Percentiles rank a stretch among this genome's conserved stretches.
Evolutionary conservation across 2,329 filamentous ascomycete species (phyloP).

Genomic region (Paraconiothyrium sp.): DNA sequence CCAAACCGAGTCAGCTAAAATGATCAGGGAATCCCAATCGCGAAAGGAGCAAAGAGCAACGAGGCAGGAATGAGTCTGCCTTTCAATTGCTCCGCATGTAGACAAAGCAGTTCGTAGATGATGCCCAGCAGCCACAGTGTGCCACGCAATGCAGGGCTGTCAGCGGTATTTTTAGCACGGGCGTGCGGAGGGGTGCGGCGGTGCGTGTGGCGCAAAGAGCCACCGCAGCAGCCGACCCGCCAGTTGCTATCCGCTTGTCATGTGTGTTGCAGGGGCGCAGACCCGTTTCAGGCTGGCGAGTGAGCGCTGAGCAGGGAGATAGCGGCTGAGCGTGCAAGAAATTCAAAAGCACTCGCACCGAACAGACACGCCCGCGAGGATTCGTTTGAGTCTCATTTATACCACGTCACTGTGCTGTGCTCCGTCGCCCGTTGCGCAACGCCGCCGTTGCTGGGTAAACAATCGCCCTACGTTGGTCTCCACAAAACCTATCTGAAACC

Average conservation of each 20-base stretch:
- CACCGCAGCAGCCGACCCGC: too few species aligned
- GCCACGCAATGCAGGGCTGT: constrained; percentile 12
- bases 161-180: constrained; percentile 16
- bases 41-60: neutral
- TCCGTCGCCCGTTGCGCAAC: constrained; percentile 14
- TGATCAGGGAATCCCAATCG: neutral
- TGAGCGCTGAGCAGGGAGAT: constrained; percentile 1
- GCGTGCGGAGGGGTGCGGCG: constrained; percentile 14
- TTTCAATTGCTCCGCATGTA: too few species aligned
- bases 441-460: constrained; percentile 46
- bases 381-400: constrained; percentile 8
- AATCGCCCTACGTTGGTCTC: constrained; percentile 26
- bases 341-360: constrained; percentile 1
- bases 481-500: constrained; percentile 46
- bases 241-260: neutral
- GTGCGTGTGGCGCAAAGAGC: constrained; percentile 15
- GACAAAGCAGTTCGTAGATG: too few species aligned
- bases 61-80: neutral
- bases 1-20: neutral
- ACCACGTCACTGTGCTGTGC: neutral
- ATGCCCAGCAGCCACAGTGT: too few species aligned
- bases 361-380: neutral
- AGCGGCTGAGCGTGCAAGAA: constrained; percentile 5
- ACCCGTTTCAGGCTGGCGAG: constrained; percentile 14
- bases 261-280: constrained; percentile 7